Evolutionary conservation across 108 stramenopile species (phyloP).

Genomic region (Skeletonema potamos): DNA sequence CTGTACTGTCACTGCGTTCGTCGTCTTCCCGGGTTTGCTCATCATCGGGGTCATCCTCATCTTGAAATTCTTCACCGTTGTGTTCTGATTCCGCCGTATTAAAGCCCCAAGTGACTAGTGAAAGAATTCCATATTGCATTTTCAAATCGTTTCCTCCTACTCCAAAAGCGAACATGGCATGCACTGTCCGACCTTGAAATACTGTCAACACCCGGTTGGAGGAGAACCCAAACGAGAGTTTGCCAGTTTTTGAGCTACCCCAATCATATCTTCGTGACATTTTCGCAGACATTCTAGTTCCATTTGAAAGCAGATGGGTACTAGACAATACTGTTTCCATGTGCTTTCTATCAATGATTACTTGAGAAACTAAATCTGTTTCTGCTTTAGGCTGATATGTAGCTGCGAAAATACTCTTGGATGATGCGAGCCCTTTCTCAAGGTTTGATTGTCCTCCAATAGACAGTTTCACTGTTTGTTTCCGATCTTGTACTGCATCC

Average conservation of each 20-base stretch:
- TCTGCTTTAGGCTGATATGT: conserved; percentile 31
- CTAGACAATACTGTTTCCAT: conserved; percentile 31
- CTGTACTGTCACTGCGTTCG: background rate
- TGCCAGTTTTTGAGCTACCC: conserved; percentile 6
- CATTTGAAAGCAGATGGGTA: conserved; percentile 5
- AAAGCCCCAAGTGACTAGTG: conserved; percentile 22
- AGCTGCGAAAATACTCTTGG: conserved; percentile 16
- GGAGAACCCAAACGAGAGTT: conserved; percentile 22
- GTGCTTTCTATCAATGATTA: conserved; percentile 27
- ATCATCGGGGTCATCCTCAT: background rate
- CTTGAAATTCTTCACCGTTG: background rate
- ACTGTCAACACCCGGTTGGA: conserved; percentile 15
- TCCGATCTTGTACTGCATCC: background rate
- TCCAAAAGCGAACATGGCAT: conserved; percentile 31
- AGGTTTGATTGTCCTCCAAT: conserved; percentile 33
- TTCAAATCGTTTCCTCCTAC: conserved; percentile 17
- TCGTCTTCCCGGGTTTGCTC: background rate
- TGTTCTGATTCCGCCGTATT: background rate
- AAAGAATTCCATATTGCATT: conserved; percentile 23
- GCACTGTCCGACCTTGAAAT: conserved; percentile 6
- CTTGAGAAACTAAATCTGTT: conserved; percentile 31
- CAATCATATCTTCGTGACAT: conserved; percentile 10
- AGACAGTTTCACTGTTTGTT: conserved; percentile 27
- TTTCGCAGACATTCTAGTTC: conserved; percentile 28
- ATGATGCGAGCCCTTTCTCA: conserved; percentile 29